Conservation (phyloP, 2,329 filamentous ascomycete species). For the Aspergillus hiratsukae region DNA sequence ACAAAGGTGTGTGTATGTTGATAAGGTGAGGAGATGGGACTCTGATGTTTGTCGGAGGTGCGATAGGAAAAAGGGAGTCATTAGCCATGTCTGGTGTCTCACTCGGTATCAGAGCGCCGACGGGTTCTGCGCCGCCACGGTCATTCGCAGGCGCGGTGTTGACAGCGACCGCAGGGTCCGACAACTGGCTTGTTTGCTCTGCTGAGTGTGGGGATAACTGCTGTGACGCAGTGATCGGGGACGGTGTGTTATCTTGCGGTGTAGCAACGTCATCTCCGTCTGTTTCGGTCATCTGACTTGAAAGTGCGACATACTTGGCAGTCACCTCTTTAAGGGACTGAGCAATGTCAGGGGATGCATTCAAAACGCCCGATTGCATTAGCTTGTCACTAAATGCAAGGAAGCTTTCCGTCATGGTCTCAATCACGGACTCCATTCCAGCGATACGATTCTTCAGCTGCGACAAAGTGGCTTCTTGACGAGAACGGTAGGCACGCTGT, state of each 20-base stretch:
- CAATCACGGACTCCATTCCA: neutral
- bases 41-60: neutral
- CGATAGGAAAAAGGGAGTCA: neutral
- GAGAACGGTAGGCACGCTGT: slow-evolving; percentile 1
- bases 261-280: neutral
- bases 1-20: neutral
- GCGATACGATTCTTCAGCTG: neutral
- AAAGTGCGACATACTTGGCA: neutral
- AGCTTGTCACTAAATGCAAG: neutral
- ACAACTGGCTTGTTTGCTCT: neutral
- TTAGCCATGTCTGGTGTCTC: neutral
- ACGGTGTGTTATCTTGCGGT: neutral
- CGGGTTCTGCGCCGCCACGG: neutral
- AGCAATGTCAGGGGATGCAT: neutral
- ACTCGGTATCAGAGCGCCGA: neutral
- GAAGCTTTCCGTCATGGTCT: neutral
- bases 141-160: neutral
- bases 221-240: neutral
- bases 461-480: neutral
- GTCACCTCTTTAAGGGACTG: neutral
- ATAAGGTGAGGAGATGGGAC: neutral
- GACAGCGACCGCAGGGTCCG: neutral
- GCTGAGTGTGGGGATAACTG: neutral
- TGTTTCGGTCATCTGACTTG: neutral
- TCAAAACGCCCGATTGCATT: neutral